Base-by-base conservation (phyloP, 305 asterid genomes). In the Coffea humblotiana region DNA sequence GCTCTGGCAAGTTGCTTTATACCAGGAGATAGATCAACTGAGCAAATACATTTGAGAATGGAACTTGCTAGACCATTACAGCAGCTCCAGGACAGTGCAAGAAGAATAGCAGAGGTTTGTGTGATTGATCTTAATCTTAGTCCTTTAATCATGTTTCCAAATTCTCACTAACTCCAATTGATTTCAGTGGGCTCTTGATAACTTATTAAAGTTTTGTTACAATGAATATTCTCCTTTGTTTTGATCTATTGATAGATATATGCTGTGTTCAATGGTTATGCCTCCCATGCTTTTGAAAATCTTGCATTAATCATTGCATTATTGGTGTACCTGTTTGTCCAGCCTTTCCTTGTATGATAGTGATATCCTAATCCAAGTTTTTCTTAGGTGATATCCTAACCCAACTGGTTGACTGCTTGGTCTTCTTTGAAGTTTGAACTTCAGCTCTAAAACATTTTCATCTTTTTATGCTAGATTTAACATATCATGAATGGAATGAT, bases 1-100 rank as follows among this genome's bases (percentile, higher is more conserved):
- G 95, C 98, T 71, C 88, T 96, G 70, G 95, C 95, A 65, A 96
- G 98, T 88, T 96, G 98, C 90, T 96, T 96, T 83, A 86, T 96
- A 74, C 99, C 97, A 56, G 96, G 98, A 32, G 99, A 96, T 78
- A 92, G 79, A 87, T 88, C 98, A 52, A 81, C 74, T 67, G 97
- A 94, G 78, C 97, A 94, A 86, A 94, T 89, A 85, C 92, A 93
- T 77, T 88, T 96, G 86, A 90, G 97, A 88, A 98, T 97, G 32
- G 98, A 96, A 87, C 98, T 96, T 81, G 87, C 92, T 85, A 92
- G 87, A 88, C 98, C 98, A 72, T 84, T 96, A 85, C 97, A 96
- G 80, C 99, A 96, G 84, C 99, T 96, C 81, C 98, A 91, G 87
- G 98, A 94, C 67, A 93, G 97, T 89, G 98, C 98, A 61, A 89